Evolutionary conservation across 2,329 filamentous ascomycete species (phyloP), one percentile per base, ranked within the genome.

Genomic region (Sodiomyces alkalinus): DNA sequence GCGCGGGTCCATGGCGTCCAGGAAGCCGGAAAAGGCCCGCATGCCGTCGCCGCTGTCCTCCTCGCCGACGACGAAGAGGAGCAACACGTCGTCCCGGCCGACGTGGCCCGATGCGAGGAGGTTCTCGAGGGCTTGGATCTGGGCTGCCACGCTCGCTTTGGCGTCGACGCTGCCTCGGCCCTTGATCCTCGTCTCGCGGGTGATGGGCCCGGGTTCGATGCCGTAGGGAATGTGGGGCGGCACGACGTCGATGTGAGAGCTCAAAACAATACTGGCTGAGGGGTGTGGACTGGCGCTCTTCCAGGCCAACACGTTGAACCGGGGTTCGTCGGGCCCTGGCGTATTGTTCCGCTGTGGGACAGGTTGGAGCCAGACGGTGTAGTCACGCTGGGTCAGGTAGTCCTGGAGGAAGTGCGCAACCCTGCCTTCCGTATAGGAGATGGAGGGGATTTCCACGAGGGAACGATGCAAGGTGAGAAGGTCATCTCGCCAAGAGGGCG

Each of bases 11-110:
- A 52, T 42, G 5, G 43, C 30, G 10, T 41, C 34, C 1, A 55
- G 33, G 0, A 45, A 49, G 4, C 52, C 42, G 14, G 59, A 64
- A 34, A 73, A 71, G 26, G 46, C 35, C 17, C 47, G 48, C 87
- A 96, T 96, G 7, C 87, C 87, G 36, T 79, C 76, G 7, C 87
- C 87, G 4, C 60, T 61, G 3, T 64, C 66, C 51, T 96, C 87
- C 51, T 98, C 87, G 34, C 82, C 85, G 0, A 93, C 80, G 1
- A 81, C 76, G 37, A 67, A 80, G 2, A 78, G 48, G 10, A 81
- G 54, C 34, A 72, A 61, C 0, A 74, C 53, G 40, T 75, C 68
- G 2, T 57, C 57, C 3, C 52, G 45, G 7, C 44, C 38, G n/a
- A 70, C 49, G 19, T 49, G 41, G 0, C 46, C 46, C 0, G 52